Evolutionary conservation across 2,329 filamentous ascomycete genomes (phyloP).

Genomic region (Exserohilum turcica): DNA sequence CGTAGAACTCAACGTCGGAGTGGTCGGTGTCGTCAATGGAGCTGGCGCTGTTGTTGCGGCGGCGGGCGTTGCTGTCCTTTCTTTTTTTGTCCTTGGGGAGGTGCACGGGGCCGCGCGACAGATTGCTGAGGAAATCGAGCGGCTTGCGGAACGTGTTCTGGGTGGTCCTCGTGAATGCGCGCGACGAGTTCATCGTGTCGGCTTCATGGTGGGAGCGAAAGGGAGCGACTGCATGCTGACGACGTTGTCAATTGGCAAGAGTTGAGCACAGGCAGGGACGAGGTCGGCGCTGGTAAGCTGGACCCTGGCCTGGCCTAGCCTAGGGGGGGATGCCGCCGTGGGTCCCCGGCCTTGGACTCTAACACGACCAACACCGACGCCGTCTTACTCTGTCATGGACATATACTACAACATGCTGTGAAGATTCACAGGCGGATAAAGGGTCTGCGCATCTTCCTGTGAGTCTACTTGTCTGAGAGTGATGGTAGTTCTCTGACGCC

Average conservation of each 20-base stretch:
- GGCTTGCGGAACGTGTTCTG: slow-evolving; percentile 42
- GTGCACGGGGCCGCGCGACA: slow-evolving; percentile 27
- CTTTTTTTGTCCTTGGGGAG: slow-evolving; percentile 25
- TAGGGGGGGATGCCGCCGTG: slow-evolving; percentile 10
- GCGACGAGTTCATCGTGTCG: slow-evolving; percentile 42
- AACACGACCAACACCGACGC: slow-evolving; percentile 46
- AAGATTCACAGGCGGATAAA: too few relatives aligned
- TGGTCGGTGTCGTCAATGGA: slow-evolving; percentile 48
- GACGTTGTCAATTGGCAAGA: slow-evolving; percentile 12
- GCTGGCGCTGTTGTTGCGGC: slow-evolving; percentile 42
- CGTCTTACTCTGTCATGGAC: neutral
- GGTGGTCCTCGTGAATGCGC: slow-evolving; percentile 39
- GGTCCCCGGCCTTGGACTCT: slow-evolving; percentile 24
- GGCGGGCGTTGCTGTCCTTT: slow-evolving; percentile 21
- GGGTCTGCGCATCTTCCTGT: too few relatives aligned
- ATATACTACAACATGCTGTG: too few relatives aligned
- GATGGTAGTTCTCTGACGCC: too few relatives aligned
- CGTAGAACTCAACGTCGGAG: slow-evolving; percentile 43
- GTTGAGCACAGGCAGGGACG: slow-evolving; percentile 25
- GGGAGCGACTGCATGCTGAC: slow-evolving; percentile 19
- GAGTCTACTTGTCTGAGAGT: too few relatives aligned
- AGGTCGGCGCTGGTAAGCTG: slow-evolving; percentile 9
- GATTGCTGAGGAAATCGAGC: slow-evolving; percentile 44
- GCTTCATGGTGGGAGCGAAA: slow-evolving; percentile 33
- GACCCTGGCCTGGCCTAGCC: slow-evolving; percentile 16